Conservation (phyloP, 176 grass and related monocot genomes). For the Puccinellia tenuiflora region DNA sequence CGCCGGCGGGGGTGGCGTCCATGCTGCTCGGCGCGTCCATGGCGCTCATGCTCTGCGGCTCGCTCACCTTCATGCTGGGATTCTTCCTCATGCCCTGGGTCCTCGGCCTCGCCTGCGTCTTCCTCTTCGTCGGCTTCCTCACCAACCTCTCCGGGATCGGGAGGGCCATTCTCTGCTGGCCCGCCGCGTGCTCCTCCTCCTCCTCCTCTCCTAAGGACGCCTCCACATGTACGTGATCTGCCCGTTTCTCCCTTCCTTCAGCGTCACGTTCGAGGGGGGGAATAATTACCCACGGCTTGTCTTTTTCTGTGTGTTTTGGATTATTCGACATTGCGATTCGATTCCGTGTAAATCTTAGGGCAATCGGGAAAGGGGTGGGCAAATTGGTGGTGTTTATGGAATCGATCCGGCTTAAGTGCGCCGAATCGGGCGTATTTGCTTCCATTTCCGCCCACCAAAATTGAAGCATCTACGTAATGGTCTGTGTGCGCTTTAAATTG, state of each 20-base stretch:
- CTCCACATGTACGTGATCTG: constrained; percentile 47
- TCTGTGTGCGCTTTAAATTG: neutral
- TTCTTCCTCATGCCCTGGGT: constrained; percentile 99
- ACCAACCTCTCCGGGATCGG: constrained; percentile 63
- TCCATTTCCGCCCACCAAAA: neutral
- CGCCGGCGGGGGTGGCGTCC: constrained; percentile 58
- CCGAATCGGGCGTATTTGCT: neutral
- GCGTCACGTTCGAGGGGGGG: neutral
- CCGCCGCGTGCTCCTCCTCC: constrained; percentile 1
- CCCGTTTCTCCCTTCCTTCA: neutral
- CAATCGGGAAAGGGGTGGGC: neutral
- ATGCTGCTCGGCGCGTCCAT: constrained; percentile 78
- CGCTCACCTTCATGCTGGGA: constrained; percentile 76
- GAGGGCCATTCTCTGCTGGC: constrained; percentile 56
- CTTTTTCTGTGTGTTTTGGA: neutral
- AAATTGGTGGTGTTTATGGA: neutral
- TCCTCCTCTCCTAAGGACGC: constrained; percentile 15
- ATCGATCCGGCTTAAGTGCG: neutral
- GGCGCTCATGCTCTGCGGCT: constrained; percentile 85
- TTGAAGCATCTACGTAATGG: neutral
- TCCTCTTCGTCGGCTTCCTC: constrained; percentile 77
- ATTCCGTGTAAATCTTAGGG: neutral
- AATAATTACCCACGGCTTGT: neutral
- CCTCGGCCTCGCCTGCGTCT: constrained; percentile 53
- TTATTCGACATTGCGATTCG: neutral